phyloP scores from a whole-genome alignment of 2,329 filamentous ascomycete species.

The Aspergillus tamarii region DNA sequence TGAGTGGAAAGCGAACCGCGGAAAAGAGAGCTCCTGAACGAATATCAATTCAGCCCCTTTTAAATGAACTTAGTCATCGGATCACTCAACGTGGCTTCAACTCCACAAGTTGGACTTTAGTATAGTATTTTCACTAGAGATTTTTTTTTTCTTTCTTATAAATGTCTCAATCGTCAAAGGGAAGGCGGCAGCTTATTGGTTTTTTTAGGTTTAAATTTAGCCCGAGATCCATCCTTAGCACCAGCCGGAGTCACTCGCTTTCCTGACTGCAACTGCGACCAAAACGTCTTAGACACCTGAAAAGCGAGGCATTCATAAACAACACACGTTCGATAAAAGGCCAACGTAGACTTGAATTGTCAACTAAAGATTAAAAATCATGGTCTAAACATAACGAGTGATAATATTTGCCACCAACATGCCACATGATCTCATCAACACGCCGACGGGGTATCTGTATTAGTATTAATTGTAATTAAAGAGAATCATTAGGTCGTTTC shows the following conservation, averaged over 20 bases:
- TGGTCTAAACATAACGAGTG: slow-evolving; percentile 4
- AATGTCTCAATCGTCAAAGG: not conserved
- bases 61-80: slow-evolving; percentile 2
- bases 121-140: not conserved
- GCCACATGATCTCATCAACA: slow-evolving; percentile 13
- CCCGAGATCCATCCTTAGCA: not conserved
- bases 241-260: not conserved
- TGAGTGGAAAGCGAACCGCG: not conserved
- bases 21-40: not conserved
- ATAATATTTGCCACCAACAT: slow-evolving; percentile 1
- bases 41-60: not conserved
- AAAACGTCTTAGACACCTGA: not conserved
- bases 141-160: not conserved
- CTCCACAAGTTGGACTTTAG: not conserved
- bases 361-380: not conserved
- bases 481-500: slow-evolving; percentile 14
- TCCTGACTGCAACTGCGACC: not conserved
- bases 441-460: slow-evolving; percentile 15
- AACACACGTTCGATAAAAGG: not conserved
- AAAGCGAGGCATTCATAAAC: not conserved
- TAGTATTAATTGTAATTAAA: slow-evolving; percentile 1
- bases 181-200: slow-evolving; percentile 26
- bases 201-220: not conserved
- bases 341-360: not conserved
- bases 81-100: not conserved